These are phyloP conservation scores for Phlegmacium glaucopus DNA, from an alignment of 768 basidiomycete genomes.

Conservation along the genomic window DNA sequence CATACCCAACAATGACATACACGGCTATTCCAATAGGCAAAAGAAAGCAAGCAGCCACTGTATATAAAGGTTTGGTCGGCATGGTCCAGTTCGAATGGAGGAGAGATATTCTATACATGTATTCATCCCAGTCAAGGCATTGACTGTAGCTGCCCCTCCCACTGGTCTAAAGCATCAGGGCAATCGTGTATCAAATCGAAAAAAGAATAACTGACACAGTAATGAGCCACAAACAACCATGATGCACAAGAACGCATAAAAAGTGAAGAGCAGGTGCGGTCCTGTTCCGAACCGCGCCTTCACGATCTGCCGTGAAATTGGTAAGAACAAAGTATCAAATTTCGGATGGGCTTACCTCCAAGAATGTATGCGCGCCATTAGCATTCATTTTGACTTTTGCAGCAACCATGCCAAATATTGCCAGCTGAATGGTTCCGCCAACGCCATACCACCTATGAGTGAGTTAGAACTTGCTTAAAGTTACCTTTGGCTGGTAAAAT, in stretches of 20 bases:
- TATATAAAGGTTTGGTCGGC: background rate
- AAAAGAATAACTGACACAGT: slow-evolving; percentile 32
- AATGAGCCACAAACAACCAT: slow-evolving; percentile 50
- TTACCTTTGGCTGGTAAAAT: background rate
- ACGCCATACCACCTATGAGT: slow-evolving; percentile 45
- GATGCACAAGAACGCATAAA: slow-evolving; percentile 49
- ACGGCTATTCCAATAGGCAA: slow-evolving; percentile 43
- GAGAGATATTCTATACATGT: slow-evolving; percentile 15
- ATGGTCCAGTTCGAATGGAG: background rate
- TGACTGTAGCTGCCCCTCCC: slow-evolving; percentile 44
- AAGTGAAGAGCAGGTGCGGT: slow-evolving; percentile 46
- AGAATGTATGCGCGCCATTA: slow-evolving; percentile 53
- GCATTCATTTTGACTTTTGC: slow-evolving; percentile 60
- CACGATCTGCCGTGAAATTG: slow-evolving; percentile 34
- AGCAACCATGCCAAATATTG: slow-evolving; percentile 50
- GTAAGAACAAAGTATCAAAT: no score
- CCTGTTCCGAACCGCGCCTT: slow-evolving; percentile 44
- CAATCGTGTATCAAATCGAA: background rate
- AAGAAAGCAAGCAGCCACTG: slow-evolving; percentile 39
- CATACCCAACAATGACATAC: slow-evolving; percentile 34
- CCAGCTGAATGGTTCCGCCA: slow-evolving; percentile 50
- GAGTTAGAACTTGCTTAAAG: background rate
- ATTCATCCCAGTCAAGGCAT: slow-evolving; percentile 44
- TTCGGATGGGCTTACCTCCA: slow-evolving; percentile 44
- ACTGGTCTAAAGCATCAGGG: slow-evolving; percentile 19